Conservation (phyloP, 148 eudicot species). For the Dianthus caryophyllus region DNA sequence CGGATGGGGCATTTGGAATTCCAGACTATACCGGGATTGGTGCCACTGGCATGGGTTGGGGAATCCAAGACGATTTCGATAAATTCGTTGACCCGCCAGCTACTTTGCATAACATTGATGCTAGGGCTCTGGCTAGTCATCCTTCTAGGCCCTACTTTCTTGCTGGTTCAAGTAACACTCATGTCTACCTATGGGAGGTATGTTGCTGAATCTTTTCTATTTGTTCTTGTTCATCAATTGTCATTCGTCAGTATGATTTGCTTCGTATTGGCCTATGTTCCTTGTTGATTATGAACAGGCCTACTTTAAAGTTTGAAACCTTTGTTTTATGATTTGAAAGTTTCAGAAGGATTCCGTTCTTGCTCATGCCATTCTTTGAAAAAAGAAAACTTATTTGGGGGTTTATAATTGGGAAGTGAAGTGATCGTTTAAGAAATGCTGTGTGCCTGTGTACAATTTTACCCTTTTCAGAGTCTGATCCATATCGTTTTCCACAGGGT, state of each 20-base stretch:
- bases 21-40: conserved; percentile 74
- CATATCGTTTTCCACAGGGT: neutral
- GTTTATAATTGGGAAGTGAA: neutral
- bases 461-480: neutral
- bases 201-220: neutral
- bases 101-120: conserved; percentile 58
- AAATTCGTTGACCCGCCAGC: conserved; percentile 79
- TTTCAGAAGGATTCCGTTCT: neutral
- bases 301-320: neutral
- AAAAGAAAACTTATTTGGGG: neutral
- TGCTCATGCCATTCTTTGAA: conserved; percentile 1
- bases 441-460: neutral
- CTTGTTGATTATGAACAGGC: neutral
- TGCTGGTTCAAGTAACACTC: conserved; percentile 91
- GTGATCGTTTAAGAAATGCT: neutral
- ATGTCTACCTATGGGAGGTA: conserved; percentile 97
- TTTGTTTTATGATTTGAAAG: neutral
- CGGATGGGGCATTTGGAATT: conserved; percentile 68
- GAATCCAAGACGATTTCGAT: conserved; percentile 73
- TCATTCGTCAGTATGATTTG: neutral
- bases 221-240: conserved; percentile 2
- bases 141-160: conserved; percentile 90
- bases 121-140: conserved; percentile 78
- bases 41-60: conserved; percentile 82
- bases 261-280: neutral